Percentiles rank a stretch among this genome's conserved stretches.
Conservation (phyloP, 2,329 filamentous ascomycete species). For the Fusarium setosum region DNA sequence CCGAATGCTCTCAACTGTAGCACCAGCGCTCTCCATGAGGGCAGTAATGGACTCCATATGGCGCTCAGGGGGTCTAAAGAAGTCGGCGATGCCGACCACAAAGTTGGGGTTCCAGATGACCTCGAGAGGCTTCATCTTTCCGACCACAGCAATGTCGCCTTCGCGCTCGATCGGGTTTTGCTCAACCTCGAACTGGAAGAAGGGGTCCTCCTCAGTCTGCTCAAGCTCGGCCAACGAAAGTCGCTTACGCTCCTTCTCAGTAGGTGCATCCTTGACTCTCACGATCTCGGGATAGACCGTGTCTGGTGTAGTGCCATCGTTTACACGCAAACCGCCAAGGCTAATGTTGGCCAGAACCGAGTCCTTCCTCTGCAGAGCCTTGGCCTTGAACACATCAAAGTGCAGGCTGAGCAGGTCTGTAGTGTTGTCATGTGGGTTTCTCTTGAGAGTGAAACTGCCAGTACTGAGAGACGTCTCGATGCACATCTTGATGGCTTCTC, state of each 20-base stretch:
- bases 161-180: slow-evolving; percentile 94
- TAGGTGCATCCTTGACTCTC: slow-evolving; percentile 87
- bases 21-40: slow-evolving; percentile 93
- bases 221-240: slow-evolving; percentile 67
- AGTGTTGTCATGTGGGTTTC: slow-evolving; percentile 69
- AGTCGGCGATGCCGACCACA: slow-evolving; percentile 88
- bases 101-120: slow-evolving; percentile 98
- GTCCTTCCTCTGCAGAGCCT: slow-evolving; percentile 88
- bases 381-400: slow-evolving; percentile 94
- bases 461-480: slow-evolving; percentile 93
- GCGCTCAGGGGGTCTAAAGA: slow-evolving; percentile 94
- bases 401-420: slow-evolving; percentile 89
- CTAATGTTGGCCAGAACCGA: slow-evolving; percentile 90
- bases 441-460: slow-evolving; percentile 93
- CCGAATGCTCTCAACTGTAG: slow-evolving; percentile 92
- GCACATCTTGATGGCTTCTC: slow-evolving; percentile 92
- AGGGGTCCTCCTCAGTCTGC: slow-evolving; percentile 71
- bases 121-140: slow-evolving; percentile 94
- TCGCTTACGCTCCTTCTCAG: slow-evolving; percentile 57
- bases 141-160: slow-evolving; percentile 88
- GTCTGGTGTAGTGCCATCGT: slow-evolving; percentile 93
- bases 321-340: slow-evolving; percentile 91
- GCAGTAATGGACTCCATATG: slow-evolving; percentile 99
- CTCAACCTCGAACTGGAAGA: slow-evolving; percentile 94
- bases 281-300: slow-evolving; percentile 96